Evolutionary conservation across 371 early-diverging fungal genomes (phyloP).

Genomic region (Lichtheimia corymbifera): DNA sequence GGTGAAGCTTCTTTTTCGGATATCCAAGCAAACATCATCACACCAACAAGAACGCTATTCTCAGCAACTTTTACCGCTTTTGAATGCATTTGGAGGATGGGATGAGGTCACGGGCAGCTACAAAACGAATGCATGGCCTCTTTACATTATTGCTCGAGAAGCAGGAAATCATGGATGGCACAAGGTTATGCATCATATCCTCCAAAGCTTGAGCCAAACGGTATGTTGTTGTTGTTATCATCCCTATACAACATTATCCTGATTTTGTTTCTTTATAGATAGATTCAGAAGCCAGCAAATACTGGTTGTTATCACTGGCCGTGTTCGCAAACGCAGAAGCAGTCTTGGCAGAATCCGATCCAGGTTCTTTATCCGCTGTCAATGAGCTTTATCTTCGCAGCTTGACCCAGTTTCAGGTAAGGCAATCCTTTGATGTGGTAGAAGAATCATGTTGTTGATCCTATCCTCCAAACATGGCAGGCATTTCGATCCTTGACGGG

Average conservation of each 20-base stretch:
- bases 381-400: slow-evolving; percentile 16
- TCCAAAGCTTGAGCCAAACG: slow-evolving; percentile 22
- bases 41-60: slow-evolving; percentile 7
- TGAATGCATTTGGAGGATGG: slow-evolving; percentile 33
- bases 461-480: slow-evolving; percentile 6
- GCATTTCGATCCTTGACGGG: slow-evolving; percentile 31
- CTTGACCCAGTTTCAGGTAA: slow-evolving; percentile 25
- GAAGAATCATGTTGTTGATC: neutral
- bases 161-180: slow-evolving; percentile 40
- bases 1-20: slow-evolving; percentile 27
- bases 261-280: slow-evolving; percentile 15
- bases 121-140: slow-evolving; percentile 28
- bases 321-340: slow-evolving; percentile 7
- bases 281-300: slow-evolving; percentile 28
- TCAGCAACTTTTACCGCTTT: neutral
- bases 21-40: slow-evolving; percentile 6
- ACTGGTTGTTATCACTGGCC: slow-evolving; percentile 34
- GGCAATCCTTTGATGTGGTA: neutral
- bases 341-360: slow-evolving; percentile 21
- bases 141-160: slow-evolving; percentile 37
- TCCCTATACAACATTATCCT: neutral
- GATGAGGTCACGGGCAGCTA: slow-evolving; percentile 10
- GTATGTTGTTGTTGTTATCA: slow-evolving; percentile 8
- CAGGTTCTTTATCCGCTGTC: slow-evolving; percentile 6
- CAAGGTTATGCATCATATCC: slow-evolving; percentile 29